Conservation (phyloP, 108 stramenopile genomes). For the Discostella stelligeroides region DNA sequence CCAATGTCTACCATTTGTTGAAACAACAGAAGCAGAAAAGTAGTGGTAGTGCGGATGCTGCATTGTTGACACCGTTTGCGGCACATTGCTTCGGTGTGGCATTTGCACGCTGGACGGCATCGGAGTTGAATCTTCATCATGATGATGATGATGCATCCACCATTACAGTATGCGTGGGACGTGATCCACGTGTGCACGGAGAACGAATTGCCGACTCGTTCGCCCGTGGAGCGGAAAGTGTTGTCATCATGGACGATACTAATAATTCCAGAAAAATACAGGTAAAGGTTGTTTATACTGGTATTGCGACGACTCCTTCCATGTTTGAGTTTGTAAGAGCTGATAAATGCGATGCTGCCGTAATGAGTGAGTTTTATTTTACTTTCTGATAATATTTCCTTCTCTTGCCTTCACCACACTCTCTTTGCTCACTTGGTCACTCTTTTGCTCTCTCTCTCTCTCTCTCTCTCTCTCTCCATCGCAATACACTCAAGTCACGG, state of each 20-base stretch:
- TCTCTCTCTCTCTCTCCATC: too few species aligned
- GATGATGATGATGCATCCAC: conserved; percentile 3
- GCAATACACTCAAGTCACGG: conserved; percentile 55
- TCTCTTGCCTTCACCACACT: background rate
- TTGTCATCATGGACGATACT: too few species aligned
- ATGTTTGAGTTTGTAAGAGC: conserved; percentile 66
- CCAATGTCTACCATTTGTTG: conserved; percentile 38
- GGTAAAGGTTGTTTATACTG: conserved; percentile 61
- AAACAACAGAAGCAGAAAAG: conserved; percentile 17
- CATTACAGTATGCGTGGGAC: conserved; percentile 63
- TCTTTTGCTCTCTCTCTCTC: too few species aligned
- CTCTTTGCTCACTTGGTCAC: background rate
- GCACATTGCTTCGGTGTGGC: conserved; percentile 72
- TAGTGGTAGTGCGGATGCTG: conserved; percentile 9
- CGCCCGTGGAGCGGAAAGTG: conserved; percentile 64
- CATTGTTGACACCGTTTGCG: conserved; percentile 76
- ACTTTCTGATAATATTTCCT: background rate
- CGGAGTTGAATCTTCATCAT: too few species aligned
- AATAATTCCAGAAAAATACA: too few species aligned
- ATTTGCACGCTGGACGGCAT: conserved; percentile 31
- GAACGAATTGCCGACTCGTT: conserved; percentile 70
- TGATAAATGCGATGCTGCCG: conserved; percentile 64
- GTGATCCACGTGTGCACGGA: conserved; percentile 76
- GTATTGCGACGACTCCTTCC: conserved; percentile 76
- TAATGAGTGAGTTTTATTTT: conserved; percentile 48